Evolutionary conservation across 306 rosid genomes (phyloP).

Genomic region (Argentina anserina): DNA sequence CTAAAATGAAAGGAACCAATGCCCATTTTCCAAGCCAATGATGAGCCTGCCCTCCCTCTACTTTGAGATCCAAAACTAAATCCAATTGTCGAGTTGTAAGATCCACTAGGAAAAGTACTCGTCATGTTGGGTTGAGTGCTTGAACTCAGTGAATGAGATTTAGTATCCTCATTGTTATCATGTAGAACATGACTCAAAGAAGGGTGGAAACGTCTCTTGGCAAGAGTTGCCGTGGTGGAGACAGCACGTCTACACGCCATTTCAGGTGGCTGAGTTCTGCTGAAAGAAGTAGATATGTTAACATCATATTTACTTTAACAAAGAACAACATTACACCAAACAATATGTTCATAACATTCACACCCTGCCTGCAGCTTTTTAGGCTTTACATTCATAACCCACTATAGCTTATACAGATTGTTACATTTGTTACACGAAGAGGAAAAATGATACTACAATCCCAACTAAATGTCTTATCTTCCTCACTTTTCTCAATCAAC

Average conservation of each 20-base stretch:
- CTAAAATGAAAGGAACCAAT: slow-evolving; percentile 53
- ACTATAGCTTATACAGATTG: neutral
- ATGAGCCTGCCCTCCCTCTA: slow-evolving; percentile 31
- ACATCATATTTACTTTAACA: neutral
- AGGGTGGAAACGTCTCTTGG: slow-evolving; percentile 53
- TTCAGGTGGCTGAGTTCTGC: slow-evolving; percentile 8
- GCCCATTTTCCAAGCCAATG: slow-evolving; percentile 12
- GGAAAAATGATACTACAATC: neutral
- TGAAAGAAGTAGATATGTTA: neutral
- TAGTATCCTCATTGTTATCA: slow-evolving; percentile 34
- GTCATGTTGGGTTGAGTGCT: slow-evolving; percentile 8
- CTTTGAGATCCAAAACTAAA: slow-evolving; percentile 37
- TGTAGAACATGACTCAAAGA: slow-evolving; percentile 52
- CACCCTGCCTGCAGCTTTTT: neutral
- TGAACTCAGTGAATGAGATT: slow-evolving; percentile 32
- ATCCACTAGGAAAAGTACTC: slow-evolving; percentile 7
- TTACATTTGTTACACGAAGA: neutral
- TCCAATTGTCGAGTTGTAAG: slow-evolving; percentile 33
- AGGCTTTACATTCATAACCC: neutral
- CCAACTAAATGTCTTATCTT: neutral
- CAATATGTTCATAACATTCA: too few relatives aligned
- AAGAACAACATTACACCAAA: neutral
- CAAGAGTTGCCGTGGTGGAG: slow-evolving; percentile 44
- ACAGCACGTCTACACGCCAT: slow-evolving; percentile 85
- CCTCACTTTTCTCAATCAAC: neutral